Evolutionary conservation across 768 basidiomycete species (phyloP), one percentile per base, ranked within the genome.

Genomic region (Xanthoconium purpureum): DNA sequence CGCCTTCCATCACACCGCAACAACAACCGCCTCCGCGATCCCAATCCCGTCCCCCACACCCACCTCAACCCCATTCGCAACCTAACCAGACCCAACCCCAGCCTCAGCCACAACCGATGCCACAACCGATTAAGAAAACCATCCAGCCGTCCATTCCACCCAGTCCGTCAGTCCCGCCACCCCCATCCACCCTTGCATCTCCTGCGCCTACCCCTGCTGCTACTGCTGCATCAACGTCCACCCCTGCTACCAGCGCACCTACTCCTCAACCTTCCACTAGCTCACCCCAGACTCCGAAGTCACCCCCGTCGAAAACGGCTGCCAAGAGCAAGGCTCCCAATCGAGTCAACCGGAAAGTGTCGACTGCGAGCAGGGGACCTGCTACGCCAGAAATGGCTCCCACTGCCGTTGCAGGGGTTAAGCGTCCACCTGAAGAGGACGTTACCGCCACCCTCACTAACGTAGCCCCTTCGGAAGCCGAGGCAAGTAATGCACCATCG

Each of bases 251-350:
- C 17, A 74, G 67, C 53, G 74, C 78, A 24, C 63, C 71, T 6
- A 77, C 77, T 17, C 76, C 78, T 14, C 69, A 69, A 33, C 63
- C 78, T 6, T 50, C 63, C 10, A 76, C 77, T 28, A 77, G 80
- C 35, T 88, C 87, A 11, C 88, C 88, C 1, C 81, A 81, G 63
- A 79, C 79, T 6, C 82, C 87, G 1, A 90, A 85, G 69, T 90
- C 89, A 5, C 89, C 89, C 0, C 88, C 84, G 65, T 68, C 68
- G 50, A 89, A 83, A 67, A 65, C 75, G 1, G 51, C 71, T 15
- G 42, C 76, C n/a, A 88, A 82, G 70, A 54, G 76, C 15, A 84
- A 80, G 64, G 54, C 32, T 2, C 52, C 62, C 15, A n/a, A 58
- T 33, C 63, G 74, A n/a, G 55, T 59, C 1, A 38, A 38, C 50